phyloP scores from a whole-genome alignment of 1,284 basidiomycete genomes.

The Irpex sp. region DNA sequence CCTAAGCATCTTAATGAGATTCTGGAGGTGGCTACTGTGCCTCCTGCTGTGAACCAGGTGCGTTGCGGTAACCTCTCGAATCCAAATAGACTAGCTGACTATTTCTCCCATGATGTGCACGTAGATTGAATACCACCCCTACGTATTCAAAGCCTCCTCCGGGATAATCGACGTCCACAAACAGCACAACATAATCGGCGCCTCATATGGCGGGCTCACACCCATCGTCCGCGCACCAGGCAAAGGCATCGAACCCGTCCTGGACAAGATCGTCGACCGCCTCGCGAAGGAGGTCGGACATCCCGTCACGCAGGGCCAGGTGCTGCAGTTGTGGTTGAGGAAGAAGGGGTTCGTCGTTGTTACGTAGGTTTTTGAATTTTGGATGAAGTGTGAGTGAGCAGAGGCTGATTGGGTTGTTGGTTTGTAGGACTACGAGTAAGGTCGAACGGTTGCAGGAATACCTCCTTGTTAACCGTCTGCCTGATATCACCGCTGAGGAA shows the following conservation, averaged over 20 bases:
- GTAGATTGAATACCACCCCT: constrained; percentile 80
- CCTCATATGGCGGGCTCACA: constrained; percentile 63
- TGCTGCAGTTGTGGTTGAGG: constrained; percentile 32
- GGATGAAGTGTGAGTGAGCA: not conserved
- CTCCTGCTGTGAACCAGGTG: constrained; percentile 79
- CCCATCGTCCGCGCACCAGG: constrained; percentile 53
- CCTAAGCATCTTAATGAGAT: constrained; percentile 62
- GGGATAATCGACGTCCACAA: constrained; percentile 50
- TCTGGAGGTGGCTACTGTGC: constrained; percentile 48
- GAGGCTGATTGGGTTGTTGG: not conserved
- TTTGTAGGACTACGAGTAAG: constrained; percentile 63
- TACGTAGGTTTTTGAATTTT: constrained; percentile 44
- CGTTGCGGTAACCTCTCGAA: not conserved
- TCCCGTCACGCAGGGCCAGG: constrained; percentile 26
- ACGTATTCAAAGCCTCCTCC: constrained; percentile 55
- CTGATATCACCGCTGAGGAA: constrained; percentile 57
- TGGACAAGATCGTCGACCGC: constrained; percentile 26
- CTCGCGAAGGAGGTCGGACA: constrained; percentile 23
- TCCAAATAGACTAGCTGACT: constrained; percentile 18
- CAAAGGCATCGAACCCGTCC: constrained; percentile 45
- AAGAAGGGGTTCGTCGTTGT: constrained; percentile 35
- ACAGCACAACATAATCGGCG: constrained; percentile 59
- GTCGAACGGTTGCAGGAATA: constrained; percentile 63
- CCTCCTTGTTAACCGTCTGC: constrained; percentile 46
- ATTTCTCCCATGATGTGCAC: not conserved